A percentile compares a stretch with the other conserved stretches of the same genome.
Conservation (phyloP, 192 early-diverging fungal genomes). For the Pilaira anomala region DNA sequence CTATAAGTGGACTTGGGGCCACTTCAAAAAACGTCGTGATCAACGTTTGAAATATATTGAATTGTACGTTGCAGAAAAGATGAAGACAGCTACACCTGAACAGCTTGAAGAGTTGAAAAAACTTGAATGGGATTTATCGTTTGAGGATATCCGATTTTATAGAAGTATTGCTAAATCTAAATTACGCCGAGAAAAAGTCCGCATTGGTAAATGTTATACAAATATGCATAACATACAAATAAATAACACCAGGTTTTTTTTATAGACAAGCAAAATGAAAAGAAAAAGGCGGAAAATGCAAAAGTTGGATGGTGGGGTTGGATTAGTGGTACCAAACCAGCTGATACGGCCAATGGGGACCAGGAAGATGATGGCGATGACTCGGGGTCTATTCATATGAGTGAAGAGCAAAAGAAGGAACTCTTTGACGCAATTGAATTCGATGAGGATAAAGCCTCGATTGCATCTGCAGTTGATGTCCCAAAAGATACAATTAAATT, state of each 20-base stretch:
- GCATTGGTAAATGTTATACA: slow-evolving; percentile 43
- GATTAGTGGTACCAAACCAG: neutral
- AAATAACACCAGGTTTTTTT: neutral
- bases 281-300: slow-evolving; percentile 37
- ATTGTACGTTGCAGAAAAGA: slow-evolving; percentile 48
- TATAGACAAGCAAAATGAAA: slow-evolving; percentile 28
- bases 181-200: slow-evolving; percentile 57
- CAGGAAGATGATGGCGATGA: slow-evolving; percentile 6
- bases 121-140: slow-evolving; percentile 64
- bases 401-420: slow-evolving; percentile 72
- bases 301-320: slow-evolving; percentile 48
- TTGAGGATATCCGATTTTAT: slow-evolving; percentile 78
- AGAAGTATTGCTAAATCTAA: slow-evolving; percentile 60
- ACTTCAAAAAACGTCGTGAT: slow-evolving; percentile 65
- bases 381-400: slow-evolving; percentile 34
- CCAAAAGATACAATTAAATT: slow-evolving; percentile 68
- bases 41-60: slow-evolving; percentile 66
- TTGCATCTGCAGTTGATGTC: slow-evolving; percentile 50
- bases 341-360: neutral
- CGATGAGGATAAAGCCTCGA: slow-evolving; percentile 59
- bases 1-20: slow-evolving; percentile 71
- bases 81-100: slow-evolving; percentile 25
- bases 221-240: too few relatives aligned
- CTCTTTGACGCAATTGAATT: slow-evolving; percentile 84
- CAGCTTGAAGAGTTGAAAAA: slow-evolving; percentile 47